Conservation (phyloP, 2,329 filamentous ascomycete genomes). For the Apiospora kogelbergensis region DNA sequence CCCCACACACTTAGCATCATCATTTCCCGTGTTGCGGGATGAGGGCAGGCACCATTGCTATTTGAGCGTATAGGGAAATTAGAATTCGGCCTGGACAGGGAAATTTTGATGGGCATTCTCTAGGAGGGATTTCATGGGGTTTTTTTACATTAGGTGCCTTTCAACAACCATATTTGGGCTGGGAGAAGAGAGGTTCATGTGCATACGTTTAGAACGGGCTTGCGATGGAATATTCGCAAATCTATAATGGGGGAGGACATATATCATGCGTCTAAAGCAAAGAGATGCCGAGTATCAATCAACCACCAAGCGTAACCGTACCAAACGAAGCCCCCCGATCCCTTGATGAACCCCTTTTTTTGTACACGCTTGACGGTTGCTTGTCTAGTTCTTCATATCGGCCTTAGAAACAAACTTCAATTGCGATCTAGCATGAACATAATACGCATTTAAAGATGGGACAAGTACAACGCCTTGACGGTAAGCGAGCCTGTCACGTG, state of each 20-base stretch:
- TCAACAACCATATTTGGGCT: neutral
- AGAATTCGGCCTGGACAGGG: neutral
- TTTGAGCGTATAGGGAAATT: neutral
- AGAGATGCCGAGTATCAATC: neutral
- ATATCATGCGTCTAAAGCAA: neutral
- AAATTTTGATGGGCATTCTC: neutral
- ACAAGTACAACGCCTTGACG: neutral
- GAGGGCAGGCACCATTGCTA: constrained; percentile 6
- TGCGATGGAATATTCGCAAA: neutral
- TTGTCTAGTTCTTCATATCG: too few species aligned
- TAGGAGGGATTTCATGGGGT: neutral
- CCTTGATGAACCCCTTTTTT: neutral
- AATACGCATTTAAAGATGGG: neutral
- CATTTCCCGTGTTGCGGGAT: neutral
- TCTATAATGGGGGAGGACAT: constrained; percentile 5
- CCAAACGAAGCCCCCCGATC: neutral
- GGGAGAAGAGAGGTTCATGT: neutral
- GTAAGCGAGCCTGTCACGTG: neutral
- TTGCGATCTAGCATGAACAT: neutral
- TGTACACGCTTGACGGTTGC: neutral
- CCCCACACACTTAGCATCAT: constrained; percentile 1
- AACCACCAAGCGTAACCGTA: constrained; percentile 16
- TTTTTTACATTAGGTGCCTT: neutral
- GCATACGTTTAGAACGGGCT: neutral
- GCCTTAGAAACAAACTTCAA: neutral